Evolutionary conservation across 2,329 filamentous ascomycete species (phyloP).

Genomic region (Arthrinium phaeospermum): DNA sequence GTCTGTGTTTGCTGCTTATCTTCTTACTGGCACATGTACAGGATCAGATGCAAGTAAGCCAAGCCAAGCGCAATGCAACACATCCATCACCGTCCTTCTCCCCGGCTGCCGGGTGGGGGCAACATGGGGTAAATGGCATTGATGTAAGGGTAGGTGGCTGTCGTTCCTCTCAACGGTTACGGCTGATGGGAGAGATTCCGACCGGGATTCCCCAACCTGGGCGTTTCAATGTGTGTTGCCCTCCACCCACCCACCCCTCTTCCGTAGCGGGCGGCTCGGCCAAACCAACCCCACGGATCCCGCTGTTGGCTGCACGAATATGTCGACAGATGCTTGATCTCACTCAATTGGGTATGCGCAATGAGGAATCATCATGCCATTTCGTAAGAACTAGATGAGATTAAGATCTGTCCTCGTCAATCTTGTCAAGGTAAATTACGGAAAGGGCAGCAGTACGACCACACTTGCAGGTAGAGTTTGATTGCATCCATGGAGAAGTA

Average conservation of each 20-base stretch:
- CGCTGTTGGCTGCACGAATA: background rate
- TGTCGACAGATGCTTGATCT: too few relatives aligned
- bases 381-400: background rate
- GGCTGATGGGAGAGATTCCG: background rate
- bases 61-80: background rate
- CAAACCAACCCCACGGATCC: background rate
- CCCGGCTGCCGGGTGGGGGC: slow-evolving; percentile 2
- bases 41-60: slow-evolving; percentile 9
- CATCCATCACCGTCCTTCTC: background rate
- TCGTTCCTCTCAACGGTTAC: background rate
- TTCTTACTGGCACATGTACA: background rate
- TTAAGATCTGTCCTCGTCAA: background rate
- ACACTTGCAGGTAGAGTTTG: background rate
- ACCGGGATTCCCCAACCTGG: background rate
- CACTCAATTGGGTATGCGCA: background rate
- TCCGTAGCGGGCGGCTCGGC: slow-evolving; percentile 10
- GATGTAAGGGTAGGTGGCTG: background rate
- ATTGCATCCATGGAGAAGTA: background rate
- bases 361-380: background rate
- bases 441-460: background rate
- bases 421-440: background rate
- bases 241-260: background rate
- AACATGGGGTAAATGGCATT: background rate
- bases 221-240: background rate
- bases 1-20: background rate